Conservation (phyloP, 768 basidiomycete genomes). For the Leucocoprinus leucothites region DNA sequence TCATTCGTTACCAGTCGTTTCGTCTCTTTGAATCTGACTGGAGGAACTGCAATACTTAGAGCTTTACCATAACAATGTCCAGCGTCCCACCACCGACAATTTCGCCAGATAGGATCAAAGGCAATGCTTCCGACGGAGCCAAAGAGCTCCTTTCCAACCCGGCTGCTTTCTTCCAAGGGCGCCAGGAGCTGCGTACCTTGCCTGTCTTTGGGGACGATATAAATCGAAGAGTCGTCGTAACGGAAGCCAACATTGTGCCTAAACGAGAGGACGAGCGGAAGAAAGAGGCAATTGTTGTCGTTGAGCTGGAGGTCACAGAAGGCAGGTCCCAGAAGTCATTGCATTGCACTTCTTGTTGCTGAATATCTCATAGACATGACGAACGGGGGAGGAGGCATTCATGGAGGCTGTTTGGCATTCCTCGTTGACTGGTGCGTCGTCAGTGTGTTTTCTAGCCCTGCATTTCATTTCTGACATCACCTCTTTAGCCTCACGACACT, state of each 20-base stretch:
- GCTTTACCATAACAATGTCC: neutral
- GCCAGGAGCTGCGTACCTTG: slow-evolving; percentile 2
- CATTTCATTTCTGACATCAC: neutral
- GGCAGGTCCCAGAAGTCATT: slow-evolving; percentile 23
- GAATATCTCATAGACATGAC: slow-evolving; percentile 44
- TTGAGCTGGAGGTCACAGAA: slow-evolving; percentile 37
- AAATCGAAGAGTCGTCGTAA: slow-evolving; percentile 26
- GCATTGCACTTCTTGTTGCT: neutral
- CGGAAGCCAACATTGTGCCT: slow-evolving; percentile 33
- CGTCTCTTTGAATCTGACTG: too few species aligned
- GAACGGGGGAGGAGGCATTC: slow-evolving; percentile 41
- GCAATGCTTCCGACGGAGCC: slow-evolving; percentile 22
- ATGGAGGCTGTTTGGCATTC: slow-evolving; percentile 55
- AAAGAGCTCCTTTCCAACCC: slow-evolving; percentile 21
- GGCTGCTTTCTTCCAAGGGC: slow-evolving; percentile 16
- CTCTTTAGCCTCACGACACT: slow-evolving; percentile 45
- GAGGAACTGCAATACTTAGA: too few species aligned
- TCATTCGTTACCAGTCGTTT: too few species aligned
- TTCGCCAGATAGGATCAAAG: slow-evolving; percentile 10
- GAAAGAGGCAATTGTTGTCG: slow-evolving; percentile 39
- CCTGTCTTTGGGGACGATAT: slow-evolving; percentile 22
- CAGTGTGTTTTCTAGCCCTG: neutral
- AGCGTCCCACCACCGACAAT: neutral
- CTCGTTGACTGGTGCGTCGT: slow-evolving; percentile 48
- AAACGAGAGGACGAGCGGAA: slow-evolving; percentile 41